phyloP scores from a whole-genome alignment of 2,329 filamentous ascomycete genomes.

The Sporothrix schenckii region DNA sequence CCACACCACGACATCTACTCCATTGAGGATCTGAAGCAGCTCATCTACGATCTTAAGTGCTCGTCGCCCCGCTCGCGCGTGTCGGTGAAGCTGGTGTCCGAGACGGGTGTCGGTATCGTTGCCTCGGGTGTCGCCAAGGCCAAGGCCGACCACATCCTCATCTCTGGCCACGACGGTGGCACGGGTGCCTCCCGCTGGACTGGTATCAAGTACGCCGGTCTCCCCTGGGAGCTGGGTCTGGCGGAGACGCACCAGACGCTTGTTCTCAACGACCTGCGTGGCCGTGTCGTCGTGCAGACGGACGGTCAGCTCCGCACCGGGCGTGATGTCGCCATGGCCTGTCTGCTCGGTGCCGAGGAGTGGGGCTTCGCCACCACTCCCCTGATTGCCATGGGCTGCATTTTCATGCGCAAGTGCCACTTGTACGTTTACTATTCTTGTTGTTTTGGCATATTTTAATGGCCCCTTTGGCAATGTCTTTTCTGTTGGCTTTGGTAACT shows the following conservation, averaged over 20 bases:
- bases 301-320: slow-evolving; percentile 93
- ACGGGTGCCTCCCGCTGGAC: slow-evolving; percentile 97
- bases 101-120: slow-evolving; percentile 96
- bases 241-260: slow-evolving; percentile 96
- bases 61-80: slow-evolving; percentile 89
- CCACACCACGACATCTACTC: slow-evolving; percentile 99
- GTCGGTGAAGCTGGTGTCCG: slow-evolving; percentile 96
- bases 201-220: slow-evolving; percentile 96
- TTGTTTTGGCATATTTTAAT: not conserved
- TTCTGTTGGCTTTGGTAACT: not conserved
- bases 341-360: slow-evolving; percentile 94
- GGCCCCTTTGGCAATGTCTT: too few species aligned
- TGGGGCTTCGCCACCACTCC: slow-evolving; percentile 96
- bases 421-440: slow-evolving; percentile 44
- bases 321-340: slow-evolving; percentile 90
- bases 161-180: slow-evolving; percentile 95
- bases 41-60: slow-evolving; percentile 97
- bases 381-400: slow-evolving; percentile 93
- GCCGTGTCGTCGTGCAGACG: slow-evolving; percentile 93
- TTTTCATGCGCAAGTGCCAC: slow-evolving; percentile 86
- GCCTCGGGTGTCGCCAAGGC: slow-evolving; percentile 97
- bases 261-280: slow-evolving; percentile 92
- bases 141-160: slow-evolving; percentile 94
- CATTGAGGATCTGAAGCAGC: slow-evolving; percentile 95
- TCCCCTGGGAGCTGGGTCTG: slow-evolving; percentile 95